Evolutionary conservation across 192 early-diverging fungal genomes (phyloP).

Genomic region (Backusella liffmaniae): DNA sequence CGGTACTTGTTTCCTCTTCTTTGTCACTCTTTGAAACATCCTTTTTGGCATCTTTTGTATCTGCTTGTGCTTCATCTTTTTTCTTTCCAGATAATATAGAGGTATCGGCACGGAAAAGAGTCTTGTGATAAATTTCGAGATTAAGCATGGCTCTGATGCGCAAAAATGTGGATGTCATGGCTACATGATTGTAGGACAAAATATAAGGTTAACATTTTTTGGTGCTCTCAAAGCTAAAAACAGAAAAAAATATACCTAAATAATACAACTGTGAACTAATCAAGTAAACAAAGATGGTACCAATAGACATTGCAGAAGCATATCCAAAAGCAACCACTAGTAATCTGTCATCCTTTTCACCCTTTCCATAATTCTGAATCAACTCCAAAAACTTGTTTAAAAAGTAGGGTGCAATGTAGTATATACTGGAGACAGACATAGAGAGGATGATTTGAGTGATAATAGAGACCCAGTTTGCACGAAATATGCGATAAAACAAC

Average conservation of each 20-base stretch:
- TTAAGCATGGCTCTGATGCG: slow-evolving; percentile 21
- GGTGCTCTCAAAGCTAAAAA: slow-evolving; percentile 25
- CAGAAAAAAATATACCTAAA: not conserved
- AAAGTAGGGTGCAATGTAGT: slow-evolving; percentile 19
- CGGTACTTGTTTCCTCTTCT: slow-evolving; percentile 39
- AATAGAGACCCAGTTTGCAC: not conserved
- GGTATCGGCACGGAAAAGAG: slow-evolving; percentile 50
- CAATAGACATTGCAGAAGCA: slow-evolving; percentile 45
- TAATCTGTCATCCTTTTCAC: slow-evolving; percentile 33
- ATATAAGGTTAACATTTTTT: slow-evolving; percentile 45
- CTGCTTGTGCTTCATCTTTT: slow-evolving; percentile 22
- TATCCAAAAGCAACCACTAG: slow-evolving; percentile 53
- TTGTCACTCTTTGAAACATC: slow-evolving; percentile 25
- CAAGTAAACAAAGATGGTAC: not conserved
- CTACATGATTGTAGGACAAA: not conserved
- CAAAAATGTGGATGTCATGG: slow-evolving; percentile 25
- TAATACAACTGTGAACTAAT: slow-evolving; percentile 4
- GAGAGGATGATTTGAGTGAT: not conserved
- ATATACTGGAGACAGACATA: not conserved
- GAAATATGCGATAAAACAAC: not conserved
- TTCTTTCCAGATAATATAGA: slow-evolving; percentile 20
- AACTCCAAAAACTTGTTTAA: slow-evolving; percentile 34
- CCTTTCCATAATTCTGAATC: not conserved
- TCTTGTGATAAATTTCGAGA: slow-evolving; percentile 64
- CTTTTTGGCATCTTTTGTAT: slow-evolving; percentile 29